phyloP scores from a whole-genome alignment of 2,329 filamentous ascomycete genomes.

The Pseudofabraea citricarpa region DNA sequence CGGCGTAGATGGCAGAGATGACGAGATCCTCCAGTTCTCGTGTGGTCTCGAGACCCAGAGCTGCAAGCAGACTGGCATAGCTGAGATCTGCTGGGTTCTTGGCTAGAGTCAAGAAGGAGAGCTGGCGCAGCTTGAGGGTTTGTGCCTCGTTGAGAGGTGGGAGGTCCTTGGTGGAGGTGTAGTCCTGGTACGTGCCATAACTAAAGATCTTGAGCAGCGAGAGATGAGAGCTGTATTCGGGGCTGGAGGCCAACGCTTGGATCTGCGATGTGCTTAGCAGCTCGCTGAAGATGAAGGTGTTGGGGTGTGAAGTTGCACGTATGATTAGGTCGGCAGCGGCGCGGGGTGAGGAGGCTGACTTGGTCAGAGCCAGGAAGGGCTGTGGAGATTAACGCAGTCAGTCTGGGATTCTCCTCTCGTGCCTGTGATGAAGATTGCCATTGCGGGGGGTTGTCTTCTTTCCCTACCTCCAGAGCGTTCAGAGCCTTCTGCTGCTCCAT shows the following conservation, averaged over 20 bases:
- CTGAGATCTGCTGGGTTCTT: conserved; percentile 62
- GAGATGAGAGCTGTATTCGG: conserved; percentile 60
- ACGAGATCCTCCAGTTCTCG: conserved; percentile 81
- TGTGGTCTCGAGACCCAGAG: conserved; percentile 61
- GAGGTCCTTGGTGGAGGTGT: conserved; percentile 50
- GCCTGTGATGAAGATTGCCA: conserved; percentile 3
- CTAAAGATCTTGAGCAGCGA: conserved; percentile 83
- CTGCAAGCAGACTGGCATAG: conserved; percentile 63
- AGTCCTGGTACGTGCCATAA: conserved; percentile 82
- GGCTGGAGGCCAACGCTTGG: conserved; percentile 60
- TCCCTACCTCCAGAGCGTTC: conserved; percentile 55
- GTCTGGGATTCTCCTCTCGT: too few relatives aligned
- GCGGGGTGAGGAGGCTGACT: conserved; percentile 76
- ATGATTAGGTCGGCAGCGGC: conserved; percentile 81
- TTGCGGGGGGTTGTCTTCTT: background rate
- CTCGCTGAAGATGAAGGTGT: conserved; percentile 91
- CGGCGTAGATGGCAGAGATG: conserved; percentile 81
- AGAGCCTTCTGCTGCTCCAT: conserved; percentile 74
- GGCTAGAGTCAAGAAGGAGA: conserved; percentile 80
- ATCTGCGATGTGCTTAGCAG: conserved; percentile 79
- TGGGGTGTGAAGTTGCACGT: conserved; percentile 82
- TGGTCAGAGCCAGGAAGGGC: conserved; percentile 87
- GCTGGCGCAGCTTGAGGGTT: conserved; percentile 79
- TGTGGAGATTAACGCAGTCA: conserved; percentile 46
- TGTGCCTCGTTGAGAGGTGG: conserved; percentile 71